Percentiles rank a stretch among this genome's conserved stretches.
These are phyloP conservation scores for Henckelia pumila DNA, from an alignment of 257 asterid species.

Conservation along the genomic window DNA sequence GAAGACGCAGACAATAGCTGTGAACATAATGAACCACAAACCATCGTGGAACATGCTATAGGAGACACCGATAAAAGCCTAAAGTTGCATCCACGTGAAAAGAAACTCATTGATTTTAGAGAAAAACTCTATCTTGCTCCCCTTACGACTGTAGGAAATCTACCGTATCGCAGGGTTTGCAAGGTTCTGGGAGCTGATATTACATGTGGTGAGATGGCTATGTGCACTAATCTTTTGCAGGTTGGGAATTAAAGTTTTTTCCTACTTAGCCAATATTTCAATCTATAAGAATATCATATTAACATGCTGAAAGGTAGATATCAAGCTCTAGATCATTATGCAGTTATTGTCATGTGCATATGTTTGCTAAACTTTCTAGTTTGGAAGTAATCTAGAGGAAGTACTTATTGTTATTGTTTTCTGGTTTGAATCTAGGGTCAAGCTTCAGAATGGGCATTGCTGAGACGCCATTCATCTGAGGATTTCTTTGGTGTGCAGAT, in stretches of 20 bases:
- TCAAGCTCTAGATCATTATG: not conserved
- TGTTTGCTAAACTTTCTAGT: not conserved
- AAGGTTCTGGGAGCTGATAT: conserved; percentile 93
- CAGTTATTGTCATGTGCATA: conserved; percentile 1
- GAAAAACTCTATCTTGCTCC: conserved; percentile 95
- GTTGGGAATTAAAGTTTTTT: conserved; percentile 34
- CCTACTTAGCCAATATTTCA: conserved; percentile 12
- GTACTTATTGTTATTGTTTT: conserved; percentile 12
- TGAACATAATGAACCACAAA: conserved; percentile 29
- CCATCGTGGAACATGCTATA: conserved; percentile 23
- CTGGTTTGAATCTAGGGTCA: conserved; percentile 61
- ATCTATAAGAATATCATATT: not conserved
- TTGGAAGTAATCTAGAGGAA: conserved; percentile 1
- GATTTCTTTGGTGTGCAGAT: conserved; percentile 92
- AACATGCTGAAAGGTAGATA: conserved; percentile 1
- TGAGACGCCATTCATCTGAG: conserved; percentile 94
- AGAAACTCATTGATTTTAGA: conserved; percentile 80
- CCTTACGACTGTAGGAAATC: conserved; percentile 87
- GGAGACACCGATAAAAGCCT: conserved; percentile 69
- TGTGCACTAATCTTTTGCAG: conserved; percentile 97
- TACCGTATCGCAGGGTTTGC: conserved; percentile 91
- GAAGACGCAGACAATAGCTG: conserved; percentile 30
- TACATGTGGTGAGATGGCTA: conserved; percentile 99
- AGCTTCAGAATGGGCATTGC: conserved; percentile 99
- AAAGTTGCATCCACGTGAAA: conserved; percentile 80